Percentiles rank a stretch among this genome's conserved stretches.
Conservation (phyloP, 371 early-diverging fungal species). For the Saksenaea oblongispora region DNA sequence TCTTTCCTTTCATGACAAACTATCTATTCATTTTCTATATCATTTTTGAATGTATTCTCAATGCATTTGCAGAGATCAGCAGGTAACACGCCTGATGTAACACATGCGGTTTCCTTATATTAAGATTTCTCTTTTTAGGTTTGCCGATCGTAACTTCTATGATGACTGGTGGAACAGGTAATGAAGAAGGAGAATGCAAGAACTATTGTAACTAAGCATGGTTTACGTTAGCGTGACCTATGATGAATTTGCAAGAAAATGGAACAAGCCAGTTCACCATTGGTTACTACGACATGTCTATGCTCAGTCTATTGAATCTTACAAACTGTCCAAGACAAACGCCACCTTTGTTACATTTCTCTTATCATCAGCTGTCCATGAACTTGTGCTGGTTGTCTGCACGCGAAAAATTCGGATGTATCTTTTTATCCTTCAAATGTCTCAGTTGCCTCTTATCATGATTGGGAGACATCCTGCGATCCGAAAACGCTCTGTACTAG, state of each 20-base stretch:
- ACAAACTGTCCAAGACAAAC: conserved; percentile 71
- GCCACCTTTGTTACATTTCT: conserved; percentile 88
- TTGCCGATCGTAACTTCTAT: conserved; percentile 97
- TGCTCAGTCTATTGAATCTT: conserved; percentile 74
- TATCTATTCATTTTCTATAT: conserved; percentile 92
- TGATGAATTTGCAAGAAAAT: conserved; percentile 95
- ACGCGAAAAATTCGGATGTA: conserved; percentile 76
- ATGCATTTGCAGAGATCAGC: conserved; percentile 95
- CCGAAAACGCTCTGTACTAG: conserved; percentile 62
- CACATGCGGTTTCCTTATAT: not conserved
- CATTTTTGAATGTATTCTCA: conserved; percentile 95
- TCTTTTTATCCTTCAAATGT: conserved; percentile 88
- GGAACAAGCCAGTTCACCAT: conserved; percentile 98
- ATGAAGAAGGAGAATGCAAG: not conserved
- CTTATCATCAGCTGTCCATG: conserved; percentile 86
- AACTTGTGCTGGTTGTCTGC: conserved; percentile 83
- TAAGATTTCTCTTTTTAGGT: conserved; percentile 40
- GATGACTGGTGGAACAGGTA: conserved; percentile 98
- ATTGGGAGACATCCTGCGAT: conserved; percentile 63
- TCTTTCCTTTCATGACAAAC: conserved; percentile 88
- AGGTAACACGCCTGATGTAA: conserved; percentile 38
- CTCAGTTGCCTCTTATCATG: conserved; percentile 90
- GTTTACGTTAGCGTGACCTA: conserved; percentile 61
- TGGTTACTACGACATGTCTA: conserved; percentile 95
- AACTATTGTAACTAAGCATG: not conserved